Evolutionary conservation across 805 yeast species (phyloP).

Genomic region (Pichia gijzeniarum): DNA sequence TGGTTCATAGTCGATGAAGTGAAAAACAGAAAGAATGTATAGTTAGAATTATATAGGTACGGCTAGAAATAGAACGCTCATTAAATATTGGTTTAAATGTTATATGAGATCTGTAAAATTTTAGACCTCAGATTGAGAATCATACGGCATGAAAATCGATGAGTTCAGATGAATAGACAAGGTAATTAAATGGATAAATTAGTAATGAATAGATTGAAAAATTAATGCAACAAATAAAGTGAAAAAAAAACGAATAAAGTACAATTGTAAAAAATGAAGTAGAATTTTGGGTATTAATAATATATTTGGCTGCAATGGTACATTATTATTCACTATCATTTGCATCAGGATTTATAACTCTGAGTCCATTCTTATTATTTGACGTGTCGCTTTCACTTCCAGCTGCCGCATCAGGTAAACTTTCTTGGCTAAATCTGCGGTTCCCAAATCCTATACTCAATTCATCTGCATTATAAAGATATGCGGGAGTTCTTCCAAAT

Average conservation of each 20-base stretch:
- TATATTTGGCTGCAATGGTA: background rate
- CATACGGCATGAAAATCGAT: no score
- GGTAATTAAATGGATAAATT: background rate
- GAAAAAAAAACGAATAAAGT: background rate
- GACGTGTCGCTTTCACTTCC: slow-evolving; percentile 14
- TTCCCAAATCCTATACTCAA: slow-evolving; percentile 15
- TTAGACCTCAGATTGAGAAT: no score
- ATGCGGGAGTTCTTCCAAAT: slow-evolving; percentile 11
- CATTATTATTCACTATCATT: slow-evolving; percentile 14
- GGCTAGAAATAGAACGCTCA: no score
- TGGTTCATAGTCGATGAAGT: background rate
- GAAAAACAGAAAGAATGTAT: background rate
- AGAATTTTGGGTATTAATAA: background rate
- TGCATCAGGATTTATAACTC: slow-evolving; percentile 31
- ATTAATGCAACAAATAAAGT: no score
- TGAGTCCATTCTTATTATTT: slow-evolving; percentile 18
- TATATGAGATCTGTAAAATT: no score
- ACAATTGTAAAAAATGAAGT: background rate
- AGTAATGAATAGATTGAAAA: no score
- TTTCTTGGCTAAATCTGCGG: slow-evolving; percentile 31
- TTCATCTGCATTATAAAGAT: slow-evolving; percentile 14
- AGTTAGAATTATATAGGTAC: no score
- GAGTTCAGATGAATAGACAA: no score
- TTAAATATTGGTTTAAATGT: no score
- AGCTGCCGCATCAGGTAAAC: slow-evolving; percentile 32